phyloP scores from a whole-genome alignment of 2,329 filamentous ascomycete species.

The Plectosphaerella cucumerina region DNA sequence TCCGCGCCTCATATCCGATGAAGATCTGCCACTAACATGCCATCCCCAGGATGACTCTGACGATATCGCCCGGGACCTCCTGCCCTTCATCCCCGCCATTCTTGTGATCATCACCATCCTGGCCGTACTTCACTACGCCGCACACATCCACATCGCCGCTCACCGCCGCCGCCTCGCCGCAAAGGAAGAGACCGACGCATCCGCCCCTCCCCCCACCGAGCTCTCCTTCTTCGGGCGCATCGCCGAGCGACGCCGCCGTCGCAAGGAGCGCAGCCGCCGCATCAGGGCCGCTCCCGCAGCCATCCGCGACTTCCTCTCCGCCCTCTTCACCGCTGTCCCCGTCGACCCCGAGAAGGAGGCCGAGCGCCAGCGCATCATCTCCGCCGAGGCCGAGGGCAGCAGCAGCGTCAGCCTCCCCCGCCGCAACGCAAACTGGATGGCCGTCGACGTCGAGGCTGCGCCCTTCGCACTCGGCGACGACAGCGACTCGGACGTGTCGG shows the following conservation, averaged over 20 bases:
- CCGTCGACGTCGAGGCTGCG: not conserved
- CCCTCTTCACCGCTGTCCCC: not conserved
- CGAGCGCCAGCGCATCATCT: not conserved
- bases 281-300: not conserved
- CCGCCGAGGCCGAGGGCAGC: not conserved
- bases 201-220: not conserved
- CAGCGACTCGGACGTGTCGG: not conserved
- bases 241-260: not conserved
- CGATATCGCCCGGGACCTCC: no score
- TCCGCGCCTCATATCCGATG: not conserved
- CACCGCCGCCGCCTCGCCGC: not conserved
- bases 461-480: not conserved
- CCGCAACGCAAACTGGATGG: not conserved
- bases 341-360: not conserved
- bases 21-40: no score
- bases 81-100: not conserved
- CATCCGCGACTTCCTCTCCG: not conserved
- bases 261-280: not conserved
- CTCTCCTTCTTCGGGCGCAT: not conserved
- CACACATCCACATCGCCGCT: not conserved
- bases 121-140: conserved; percentile 3
- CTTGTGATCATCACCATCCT: conserved; percentile 16
- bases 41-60: not conserved
- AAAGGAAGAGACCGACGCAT: not conserved
- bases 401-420: not conserved